Evolutionary conservation across 306 rosid genomes (phyloP), one percentile per base, ranked within the genome.

Genomic region (Medicago lupulina): DNA sequence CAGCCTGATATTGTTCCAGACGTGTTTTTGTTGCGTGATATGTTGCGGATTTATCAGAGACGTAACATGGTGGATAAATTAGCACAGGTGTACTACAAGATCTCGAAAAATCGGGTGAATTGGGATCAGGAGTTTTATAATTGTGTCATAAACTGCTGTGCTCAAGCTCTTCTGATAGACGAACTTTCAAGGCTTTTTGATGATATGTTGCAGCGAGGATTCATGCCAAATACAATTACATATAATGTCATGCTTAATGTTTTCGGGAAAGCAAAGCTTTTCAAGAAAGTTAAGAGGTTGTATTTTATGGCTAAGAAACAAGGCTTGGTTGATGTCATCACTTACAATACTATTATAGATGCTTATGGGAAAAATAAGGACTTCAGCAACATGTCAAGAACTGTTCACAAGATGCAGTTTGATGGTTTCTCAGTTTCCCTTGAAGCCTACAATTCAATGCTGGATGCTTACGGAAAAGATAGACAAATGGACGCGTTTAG

Each of bases 381-480:
- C 82, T 86, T 95, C 60, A n/a, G 54, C 36, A 90, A 80, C 83
- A 89, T 92, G 99, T 76, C 92, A 44, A 85, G 86, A 15, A 88
- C 86, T 3, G 85, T 89, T 31, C 82, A 49, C 58, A 79, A 77
- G 67, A 95, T 92, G 99, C 84, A 88, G 82, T 88, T 90, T 71
- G 89, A 92, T 50, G 97, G 99, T 1, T 88, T 92, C 83, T 84
- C 93, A 7, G 96, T 92, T 83, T 92, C 99, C 53, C 93, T 90
- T 50, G 96, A 95, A 82, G 97, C 88, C 65, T 95, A 87, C 89
- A 95, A 92, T 77, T 85, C 90, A 57, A 86, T 95, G 97, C 82
- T 90, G 84, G 89, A 95, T 80, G 97, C 97, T 61, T 90, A 95
- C 76, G 97, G 99, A 71, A 92, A 95, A 83, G 93, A 85, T 58